Evolutionary conservation across 2,329 filamentous ascomycete species (phyloP).

Genomic region (Colletotrichum sp.): DNA sequence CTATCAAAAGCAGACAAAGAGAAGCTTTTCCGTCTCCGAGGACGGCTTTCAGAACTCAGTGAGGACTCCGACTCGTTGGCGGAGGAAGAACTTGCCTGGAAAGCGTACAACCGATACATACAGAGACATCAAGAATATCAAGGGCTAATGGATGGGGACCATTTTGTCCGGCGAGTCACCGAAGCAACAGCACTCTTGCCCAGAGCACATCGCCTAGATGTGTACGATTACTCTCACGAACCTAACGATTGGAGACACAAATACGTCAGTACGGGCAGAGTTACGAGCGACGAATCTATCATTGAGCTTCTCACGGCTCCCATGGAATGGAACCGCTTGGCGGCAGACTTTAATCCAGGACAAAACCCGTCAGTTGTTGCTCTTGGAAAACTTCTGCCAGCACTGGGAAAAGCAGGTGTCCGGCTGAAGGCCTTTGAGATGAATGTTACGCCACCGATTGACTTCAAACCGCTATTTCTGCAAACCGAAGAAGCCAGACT

Average conservation of each 20-base stretch:
- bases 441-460: not conserved
- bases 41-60: no score
- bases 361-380: no score
- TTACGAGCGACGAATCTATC: fast-evolving
- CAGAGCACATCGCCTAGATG: not conserved
- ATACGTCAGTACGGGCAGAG: not conserved
- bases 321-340: not conserved
- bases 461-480: no score
- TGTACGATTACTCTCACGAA: not conserved
- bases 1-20: no score
- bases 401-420: not conserved
- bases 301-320: not conserved
- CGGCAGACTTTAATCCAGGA: no score
- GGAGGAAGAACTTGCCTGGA: no score
- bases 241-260: not conserved
- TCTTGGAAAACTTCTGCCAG: not conserved
- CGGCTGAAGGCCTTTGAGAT: not conserved
- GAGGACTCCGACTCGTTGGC: no score
- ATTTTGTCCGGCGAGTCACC: not conserved
- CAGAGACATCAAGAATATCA: not conserved
- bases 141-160: not conserved
- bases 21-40: no score
- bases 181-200: not conserved
- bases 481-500: no score
- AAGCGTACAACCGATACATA: not conserved